phyloP scores from a whole-genome alignment of 1,284 basidiomycete species.

The Microbotryum scabiosae region DNA sequence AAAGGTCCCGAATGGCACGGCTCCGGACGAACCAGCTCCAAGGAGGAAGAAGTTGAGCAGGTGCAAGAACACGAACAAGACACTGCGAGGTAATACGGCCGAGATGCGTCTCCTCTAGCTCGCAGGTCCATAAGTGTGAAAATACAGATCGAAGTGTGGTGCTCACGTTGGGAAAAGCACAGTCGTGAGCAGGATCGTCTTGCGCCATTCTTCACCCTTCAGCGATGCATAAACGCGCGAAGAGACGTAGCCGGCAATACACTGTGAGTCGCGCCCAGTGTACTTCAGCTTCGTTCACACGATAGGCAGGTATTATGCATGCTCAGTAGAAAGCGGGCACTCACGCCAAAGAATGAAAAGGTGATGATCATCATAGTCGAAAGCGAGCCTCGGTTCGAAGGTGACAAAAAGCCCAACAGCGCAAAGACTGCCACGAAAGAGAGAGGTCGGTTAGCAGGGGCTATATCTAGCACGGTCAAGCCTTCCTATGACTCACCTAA shows the following conservation, averaged over 20 bases:
- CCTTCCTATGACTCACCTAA: conserved; percentile 49
- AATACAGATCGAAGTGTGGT: too few relatives aligned
- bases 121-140: too few relatives aligned
- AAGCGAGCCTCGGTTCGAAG: conserved; percentile 87
- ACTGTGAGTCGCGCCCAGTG: conserved; percentile 7
- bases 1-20: conserved; percentile 94
- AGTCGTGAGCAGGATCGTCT: conserved; percentile 79
- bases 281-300: too few relatives aligned
- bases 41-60: conserved; percentile 80
- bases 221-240: conserved; percentile 74
- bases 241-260: conserved; percentile 76
- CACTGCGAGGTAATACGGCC: conserved; percentile 41
- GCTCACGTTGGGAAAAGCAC: conserved; percentile 77
- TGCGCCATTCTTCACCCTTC: conserved; percentile 68
- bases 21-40: conserved; percentile 78
- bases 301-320: too few relatives aligned
- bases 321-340: conserved; percentile 27
- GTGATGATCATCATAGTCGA: conserved; percentile 94
- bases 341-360: conserved; percentile 87
- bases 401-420: conserved; percentile 91
- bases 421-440: conserved; percentile 63
- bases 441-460: neutral
- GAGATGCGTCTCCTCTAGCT: too few relatives aligned
- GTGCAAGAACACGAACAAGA: conserved; percentile 74
- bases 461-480: neutral